Base-by-base conservation (phyloP, 2,329 filamentous ascomycete genomes). In the Colletotrichum filicis region DNA sequence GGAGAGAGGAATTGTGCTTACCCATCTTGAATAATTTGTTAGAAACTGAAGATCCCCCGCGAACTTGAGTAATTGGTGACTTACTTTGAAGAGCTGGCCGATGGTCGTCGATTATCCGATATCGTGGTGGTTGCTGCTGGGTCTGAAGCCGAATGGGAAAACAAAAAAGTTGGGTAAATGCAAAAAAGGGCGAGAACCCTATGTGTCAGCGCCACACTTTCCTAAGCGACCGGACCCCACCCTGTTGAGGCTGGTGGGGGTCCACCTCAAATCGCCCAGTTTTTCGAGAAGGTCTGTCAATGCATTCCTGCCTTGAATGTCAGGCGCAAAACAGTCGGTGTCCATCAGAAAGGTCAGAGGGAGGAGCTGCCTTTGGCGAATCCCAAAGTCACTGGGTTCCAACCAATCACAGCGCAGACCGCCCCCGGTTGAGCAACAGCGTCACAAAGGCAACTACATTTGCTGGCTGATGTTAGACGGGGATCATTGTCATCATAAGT, bases 1-100 rank as follows among this genome's bases (percentile, higher is more conserved):
- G 49, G 55, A 28, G 42, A 73, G 73, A 71, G 74, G 74, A 81
- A 75, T 73, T 71, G 42, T 78, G 81, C 89, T 91, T 91, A 91
- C 89, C 89, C 89, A 91, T 91, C 89, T 91, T 82, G 76, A 75
- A 75, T 69, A 55, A n/a, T n/a, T 75, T 77, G 82, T 88, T 80
- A 88, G 85, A 80, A 77, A 67, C 49, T n/a, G 72, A 32, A 35
- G 60, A 59, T 74, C 24, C 60, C 60, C 35, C 49, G 61, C 55
- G 12, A 19, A 28, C 3, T 49, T 66, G 12, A 53, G 35, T 58
- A 46, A 24, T 11, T 73, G 32, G 61, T 19, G 60, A 75, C 74
- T 75, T 71, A 75, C 74, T 75, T 74, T 74, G 68, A 67, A 74
- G 68, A 71, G 71, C 68, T 75, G 74, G 69, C 72, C 74, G 74